These are phyloP conservation scores for Cyclocybe aegerita DNA, from an alignment of 768 basidiomycete species.

Conservation along the genomic window DNA sequence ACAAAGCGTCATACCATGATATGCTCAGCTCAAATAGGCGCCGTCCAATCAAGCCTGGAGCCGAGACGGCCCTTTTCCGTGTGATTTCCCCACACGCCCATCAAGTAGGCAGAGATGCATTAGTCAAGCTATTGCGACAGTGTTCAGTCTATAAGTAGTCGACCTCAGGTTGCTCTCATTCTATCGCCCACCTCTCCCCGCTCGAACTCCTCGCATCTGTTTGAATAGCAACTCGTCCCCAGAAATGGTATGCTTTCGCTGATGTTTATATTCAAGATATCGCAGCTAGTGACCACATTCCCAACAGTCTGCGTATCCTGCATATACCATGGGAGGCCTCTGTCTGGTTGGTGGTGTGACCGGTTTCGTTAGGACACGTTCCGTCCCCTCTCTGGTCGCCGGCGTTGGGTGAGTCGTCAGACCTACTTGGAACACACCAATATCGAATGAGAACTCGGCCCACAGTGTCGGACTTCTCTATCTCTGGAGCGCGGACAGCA, in stretches of 20 bases:
- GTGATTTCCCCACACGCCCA: too few relatives aligned
- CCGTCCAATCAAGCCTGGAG: too few relatives aligned
- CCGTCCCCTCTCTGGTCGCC: constrained; percentile 80
- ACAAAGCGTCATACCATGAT: too few relatives aligned
- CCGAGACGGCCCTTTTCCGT: too few relatives aligned
- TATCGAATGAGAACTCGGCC: neutral
- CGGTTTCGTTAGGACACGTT: constrained; percentile 70
- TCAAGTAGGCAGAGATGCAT: too few relatives aligned
- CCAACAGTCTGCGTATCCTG: constrained; percentile 77
- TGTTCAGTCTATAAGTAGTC: neutral
- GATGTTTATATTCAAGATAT: neutral
- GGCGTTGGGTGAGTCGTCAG: constrained; percentile 61
- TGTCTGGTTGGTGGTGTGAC: constrained; percentile 77
- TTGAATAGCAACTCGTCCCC: neutral
- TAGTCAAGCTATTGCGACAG: too few relatives aligned
- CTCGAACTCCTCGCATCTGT: too few relatives aligned
- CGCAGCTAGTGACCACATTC: neutral
- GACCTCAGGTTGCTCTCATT: too few relatives aligned
- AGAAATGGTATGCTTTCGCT: neutral
- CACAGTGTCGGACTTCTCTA: constrained; percentile 75
- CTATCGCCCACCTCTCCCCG: too few relatives aligned
- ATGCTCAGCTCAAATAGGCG: too few relatives aligned
- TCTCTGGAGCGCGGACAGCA: constrained; percentile 75
- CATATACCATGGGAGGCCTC: constrained; percentile 72
- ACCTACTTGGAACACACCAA: neutral